Percentiles rank a stretch among this genome's conserved stretches.
phyloP scores from a whole-genome alignment of 495 filamentous ascomycete genomes.

The Eremomyces bilateralis region DNA sequence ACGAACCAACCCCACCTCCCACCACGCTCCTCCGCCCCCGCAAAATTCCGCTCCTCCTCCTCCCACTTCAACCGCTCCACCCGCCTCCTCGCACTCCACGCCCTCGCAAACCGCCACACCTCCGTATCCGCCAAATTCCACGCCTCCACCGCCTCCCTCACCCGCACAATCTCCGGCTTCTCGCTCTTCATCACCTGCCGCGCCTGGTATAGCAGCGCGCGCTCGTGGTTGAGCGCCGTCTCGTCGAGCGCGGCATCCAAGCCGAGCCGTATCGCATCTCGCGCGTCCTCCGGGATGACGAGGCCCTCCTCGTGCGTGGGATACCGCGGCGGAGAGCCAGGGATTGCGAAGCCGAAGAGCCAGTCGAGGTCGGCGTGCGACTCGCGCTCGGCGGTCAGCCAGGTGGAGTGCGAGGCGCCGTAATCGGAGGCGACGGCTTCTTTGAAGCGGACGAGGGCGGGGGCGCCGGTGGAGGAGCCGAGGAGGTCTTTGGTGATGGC shows the following conservation, averaged over 20 bases:
- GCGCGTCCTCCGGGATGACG: conserved; percentile 2
- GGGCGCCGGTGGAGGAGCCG: conserved; percentile 33
- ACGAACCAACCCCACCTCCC: too few species aligned
- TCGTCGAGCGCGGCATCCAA: conserved; percentile 34
- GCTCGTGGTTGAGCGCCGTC: conserved; percentile 18
- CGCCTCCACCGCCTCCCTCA: conserved; percentile 51
- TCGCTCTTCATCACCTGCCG: conserved; percentile 28
- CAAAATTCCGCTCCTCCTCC: conserved; percentile 43
- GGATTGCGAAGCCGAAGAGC: conserved; percentile 62
- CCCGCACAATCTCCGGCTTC: conserved; percentile 9
- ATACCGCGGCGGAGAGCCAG: conserved; percentile 1
- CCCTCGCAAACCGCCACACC: conserved; percentile 75
- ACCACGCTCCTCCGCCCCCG: conserved; percentile 32
- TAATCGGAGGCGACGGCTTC: conserved; percentile 50
- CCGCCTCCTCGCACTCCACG: conserved; percentile 35
- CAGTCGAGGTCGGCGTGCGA: conserved; percentile 52
- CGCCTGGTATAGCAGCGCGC: conserved; percentile 8
- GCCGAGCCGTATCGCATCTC: conserved; percentile 19
- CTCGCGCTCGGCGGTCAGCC: conserved; percentile 54
- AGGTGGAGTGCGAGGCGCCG: conserved; percentile 38
- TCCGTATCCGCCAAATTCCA: conserved; percentile 92
- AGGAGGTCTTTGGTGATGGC: conserved; percentile 51
- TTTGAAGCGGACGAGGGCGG: conserved; percentile 51
- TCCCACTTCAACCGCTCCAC: conserved; percentile 49
- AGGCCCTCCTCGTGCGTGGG: background rate